These are phyloP conservation scores for Komagataella phaffii DNA, from an alignment of 805 yeast genomes.

Conservation along the genomic window DNA sequence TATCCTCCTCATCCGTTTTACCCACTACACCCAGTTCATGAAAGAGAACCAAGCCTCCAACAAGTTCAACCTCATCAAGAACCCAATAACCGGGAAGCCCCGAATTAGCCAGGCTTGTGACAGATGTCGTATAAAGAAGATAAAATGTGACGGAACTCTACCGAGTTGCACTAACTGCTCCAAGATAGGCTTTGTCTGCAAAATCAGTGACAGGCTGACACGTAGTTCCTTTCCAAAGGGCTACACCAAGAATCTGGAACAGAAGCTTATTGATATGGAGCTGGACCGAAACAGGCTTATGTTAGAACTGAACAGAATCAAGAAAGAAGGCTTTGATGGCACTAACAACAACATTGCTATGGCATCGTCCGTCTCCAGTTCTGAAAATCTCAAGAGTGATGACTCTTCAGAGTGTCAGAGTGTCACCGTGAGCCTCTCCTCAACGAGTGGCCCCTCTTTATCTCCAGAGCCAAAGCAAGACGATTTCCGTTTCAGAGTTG, in stretches of 20 bases:
- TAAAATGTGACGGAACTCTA: slow-evolving; percentile 59
- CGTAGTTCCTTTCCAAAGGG: slow-evolving; percentile 75
- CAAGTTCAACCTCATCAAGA: slow-evolving; percentile 14
- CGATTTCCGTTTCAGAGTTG: neutral
- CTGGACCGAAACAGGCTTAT: slow-evolving; percentile 32
- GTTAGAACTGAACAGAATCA: slow-evolving; percentile 14
- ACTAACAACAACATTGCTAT: neutral
- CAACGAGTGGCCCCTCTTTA: neutral
- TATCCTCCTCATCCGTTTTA: neutral
- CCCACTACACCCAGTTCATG: neutral
- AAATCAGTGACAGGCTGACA: slow-evolving; percentile 59
- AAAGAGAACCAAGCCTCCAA: neutral
- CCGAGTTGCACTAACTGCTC: slow-evolving; percentile 59
- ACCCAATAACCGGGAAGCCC: slow-evolving; percentile 21
- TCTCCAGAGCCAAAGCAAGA: neutral
- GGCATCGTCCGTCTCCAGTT: neutral
- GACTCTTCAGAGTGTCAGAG: neutral
- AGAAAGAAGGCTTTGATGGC: neutral
- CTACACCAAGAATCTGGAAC: slow-evolving; percentile 64
- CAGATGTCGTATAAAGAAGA: slow-evolving; percentile 64
- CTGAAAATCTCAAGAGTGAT: neutral
- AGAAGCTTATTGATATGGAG: slow-evolving; percentile 45
- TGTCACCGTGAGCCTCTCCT: neutral
- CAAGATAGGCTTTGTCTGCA: slow-evolving; percentile 53
- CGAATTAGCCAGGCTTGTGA: slow-evolving; percentile 75